Conservation (phyloP, 805 yeast species). For the Candida sonorensis region DNA sequence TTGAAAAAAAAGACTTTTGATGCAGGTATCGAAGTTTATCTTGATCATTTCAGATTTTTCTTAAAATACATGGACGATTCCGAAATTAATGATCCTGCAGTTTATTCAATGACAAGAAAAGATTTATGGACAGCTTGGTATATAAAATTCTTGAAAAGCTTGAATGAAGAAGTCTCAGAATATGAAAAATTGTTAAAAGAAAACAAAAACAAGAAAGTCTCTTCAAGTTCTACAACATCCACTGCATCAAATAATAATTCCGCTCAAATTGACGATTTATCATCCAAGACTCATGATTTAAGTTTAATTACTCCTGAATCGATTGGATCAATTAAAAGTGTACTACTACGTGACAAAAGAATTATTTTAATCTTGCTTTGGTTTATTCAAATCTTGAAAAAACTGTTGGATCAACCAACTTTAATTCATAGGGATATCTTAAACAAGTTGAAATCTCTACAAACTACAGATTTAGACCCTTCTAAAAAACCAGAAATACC, state of each 20-base stretch:
- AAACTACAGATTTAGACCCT: constrained; percentile 16
- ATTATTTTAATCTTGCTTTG: constrained; percentile 23
- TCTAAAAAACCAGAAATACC: constrained; percentile 9
- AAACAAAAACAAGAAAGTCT: too few relatives aligned
- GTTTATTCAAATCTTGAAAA: constrained; percentile 23
- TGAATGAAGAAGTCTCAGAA: constrained; percentile 13
- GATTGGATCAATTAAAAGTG: constrained; percentile 11
- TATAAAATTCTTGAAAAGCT: constrained; percentile 12
- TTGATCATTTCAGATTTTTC: constrained; percentile 26
- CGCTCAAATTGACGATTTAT: too few relatives aligned
- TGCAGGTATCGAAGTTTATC: constrained; percentile 17
- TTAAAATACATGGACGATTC: constrained; percentile 27
- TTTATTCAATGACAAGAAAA: constrained; percentile 25
- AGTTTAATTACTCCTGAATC: constrained; percentile 13
- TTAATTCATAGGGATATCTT: constrained; percentile 11
- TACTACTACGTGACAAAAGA: constrained; percentile 24
- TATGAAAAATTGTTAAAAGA: constrained; percentile 9
- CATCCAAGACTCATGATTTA: constrained; percentile 11
- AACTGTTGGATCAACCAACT: constrained; percentile 19
- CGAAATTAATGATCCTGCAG: constrained; percentile 25
- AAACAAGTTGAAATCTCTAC: constrained; percentile 4
- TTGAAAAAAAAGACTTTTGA: constrained; percentile 12
- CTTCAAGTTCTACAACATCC: constrained; percentile 1
- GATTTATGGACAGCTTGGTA: constrained; percentile 27
- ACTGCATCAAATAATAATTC: too few relatives aligned